Base-by-base conservation (phyloP, 2,329 filamentous ascomycete species). In the Beauveria rudraprayagi region DNA sequence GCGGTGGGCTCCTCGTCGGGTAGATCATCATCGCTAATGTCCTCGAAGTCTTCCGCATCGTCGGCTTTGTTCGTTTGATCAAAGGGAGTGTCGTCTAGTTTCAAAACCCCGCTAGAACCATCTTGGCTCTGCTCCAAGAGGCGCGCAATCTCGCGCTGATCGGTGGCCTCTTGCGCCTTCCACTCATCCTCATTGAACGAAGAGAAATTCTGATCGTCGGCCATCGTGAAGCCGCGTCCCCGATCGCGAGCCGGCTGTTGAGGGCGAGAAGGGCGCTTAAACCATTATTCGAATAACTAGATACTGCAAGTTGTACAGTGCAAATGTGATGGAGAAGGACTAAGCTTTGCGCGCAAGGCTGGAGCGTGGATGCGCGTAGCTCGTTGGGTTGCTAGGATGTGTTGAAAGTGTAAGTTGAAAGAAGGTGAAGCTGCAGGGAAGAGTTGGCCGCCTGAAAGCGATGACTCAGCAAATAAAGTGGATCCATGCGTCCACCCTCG, bases 21-120 rank as follows among this genome's bases (percentile, higher is more conserved):
- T 8, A 96, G 81, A 65, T 97, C 92, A 70, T 95, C 92, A 71
- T 97, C 93, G 66, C 89, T 89, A 64, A 97, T 92, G 70, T 96
- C 91, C 70, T 90, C 91, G 68, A 81, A 99, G 70, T 99, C 94
- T 64, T 94, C 77, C 46, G 94, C 94, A 75, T 97, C 90, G 63
- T 92, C 92, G 60, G 92, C 93, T 74, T 99, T 99, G 72, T 91
- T 89, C 7, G 80, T 79, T 65, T 85, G 80, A 65, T 87, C 85
- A 65, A 87, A 82, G 26, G 79, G 73, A 14, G 68, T 71, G 52
- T 74, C 73, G 63, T 80, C 75, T 62, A 84, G 70, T 56, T 76
- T 74, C 5, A 78, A 69, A 9, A 73, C 73, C 14, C 77, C 69
- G 22, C 68, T 73, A 14, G 67, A 69, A 37, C 72, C 73, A 61